Evolutionary conservation across 2,329 filamentous ascomycete genomes (phyloP).

Genomic region (Aureobasidium subglaciale): DNA sequence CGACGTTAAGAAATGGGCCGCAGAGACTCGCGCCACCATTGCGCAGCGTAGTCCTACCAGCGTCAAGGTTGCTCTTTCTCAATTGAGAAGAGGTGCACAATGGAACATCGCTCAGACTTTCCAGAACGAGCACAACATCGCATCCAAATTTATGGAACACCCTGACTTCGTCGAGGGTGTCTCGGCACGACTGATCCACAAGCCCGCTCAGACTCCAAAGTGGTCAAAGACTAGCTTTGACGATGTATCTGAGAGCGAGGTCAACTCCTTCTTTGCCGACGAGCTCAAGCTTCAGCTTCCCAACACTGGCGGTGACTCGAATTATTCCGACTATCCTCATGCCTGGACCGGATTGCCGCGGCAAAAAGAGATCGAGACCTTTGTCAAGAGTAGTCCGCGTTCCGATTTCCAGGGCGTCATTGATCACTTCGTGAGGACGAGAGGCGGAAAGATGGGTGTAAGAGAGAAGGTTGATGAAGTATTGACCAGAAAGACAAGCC

Average conservation of each 20-base stretch:
- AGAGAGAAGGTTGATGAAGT: slow-evolving; percentile 59
- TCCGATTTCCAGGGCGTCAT: slow-evolving; percentile 34
- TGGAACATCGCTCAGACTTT: slow-evolving; percentile 87
- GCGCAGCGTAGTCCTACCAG: slow-evolving; percentile 75
- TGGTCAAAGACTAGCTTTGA: slow-evolving; percentile 72
- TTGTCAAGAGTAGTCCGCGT: slow-evolving; percentile 29
- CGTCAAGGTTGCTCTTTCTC: slow-evolving; percentile 73
- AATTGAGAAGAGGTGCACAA: slow-evolving; percentile 66
- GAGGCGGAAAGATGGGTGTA: slow-evolving; percentile 40
- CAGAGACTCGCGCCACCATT: slow-evolving; percentile 68
- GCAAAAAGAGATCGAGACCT: slow-evolving; percentile 53
- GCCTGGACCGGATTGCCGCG: slow-evolving; percentile 62
- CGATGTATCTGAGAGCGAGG: slow-evolving; percentile 52
- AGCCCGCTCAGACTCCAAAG: slow-evolving; percentile 55
- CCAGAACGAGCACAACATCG: slow-evolving; percentile 76
- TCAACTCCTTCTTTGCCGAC: slow-evolving; percentile 64
- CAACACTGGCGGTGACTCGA: slow-evolving; percentile 35
- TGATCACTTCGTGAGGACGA: slow-evolving; percentile 32
- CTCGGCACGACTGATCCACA: slow-evolving; percentile 68
- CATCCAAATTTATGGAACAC: slow-evolving; percentile 79
- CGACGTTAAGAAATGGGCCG: slow-evolving; percentile 64
- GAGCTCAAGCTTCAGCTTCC: slow-evolving; percentile 53
- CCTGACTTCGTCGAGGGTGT: slow-evolving; percentile 91
- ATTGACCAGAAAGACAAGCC: slow-evolving; percentile 37
- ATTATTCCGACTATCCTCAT: slow-evolving; percentile 71